Conservation (phyloP, 2,329 filamentous ascomycete species). For the Bipolaris bicolor region DNA sequence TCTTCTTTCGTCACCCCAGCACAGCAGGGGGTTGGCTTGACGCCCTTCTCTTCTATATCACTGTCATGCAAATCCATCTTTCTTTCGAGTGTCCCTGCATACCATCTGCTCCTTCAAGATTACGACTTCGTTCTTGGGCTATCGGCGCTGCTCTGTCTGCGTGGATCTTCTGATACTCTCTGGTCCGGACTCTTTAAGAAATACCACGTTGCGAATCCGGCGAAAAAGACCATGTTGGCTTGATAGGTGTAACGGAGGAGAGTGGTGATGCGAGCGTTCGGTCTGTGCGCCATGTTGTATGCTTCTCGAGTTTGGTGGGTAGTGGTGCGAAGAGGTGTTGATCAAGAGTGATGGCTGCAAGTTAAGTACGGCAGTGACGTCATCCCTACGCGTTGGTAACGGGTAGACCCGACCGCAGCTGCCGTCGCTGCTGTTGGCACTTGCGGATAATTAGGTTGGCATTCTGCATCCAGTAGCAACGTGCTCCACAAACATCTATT, state of each 20-base stretch:
- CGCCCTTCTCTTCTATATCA: neutral
- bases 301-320: neutral
- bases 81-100: neutral
- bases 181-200: slow-evolving; percentile 8
- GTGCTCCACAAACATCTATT: neutral
- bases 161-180: neutral
- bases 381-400: neutral
- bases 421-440: neutral
- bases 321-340: neutral
- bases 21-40: neutral
- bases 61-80: too few species aligned
- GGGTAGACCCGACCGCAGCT: neutral
- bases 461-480: neutral
- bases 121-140: neutral
- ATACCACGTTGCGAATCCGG: slow-evolving; percentile 24
- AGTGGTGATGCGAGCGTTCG: slow-evolving; percentile 9
- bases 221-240: slow-evolving; percentile 25
- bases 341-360: neutral
- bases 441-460: neutral
- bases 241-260: slow-evolving; percentile 25
- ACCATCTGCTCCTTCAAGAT: neutral
- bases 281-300: slow-evolving; percentile 9
- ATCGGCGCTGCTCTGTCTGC: neutral
- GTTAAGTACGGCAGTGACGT: neutral
- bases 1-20: neutral